These are phyloP conservation scores for Chlorella sp. DNA, from an alignment of 139 green algal species.

Conservation along the genomic window DNA sequence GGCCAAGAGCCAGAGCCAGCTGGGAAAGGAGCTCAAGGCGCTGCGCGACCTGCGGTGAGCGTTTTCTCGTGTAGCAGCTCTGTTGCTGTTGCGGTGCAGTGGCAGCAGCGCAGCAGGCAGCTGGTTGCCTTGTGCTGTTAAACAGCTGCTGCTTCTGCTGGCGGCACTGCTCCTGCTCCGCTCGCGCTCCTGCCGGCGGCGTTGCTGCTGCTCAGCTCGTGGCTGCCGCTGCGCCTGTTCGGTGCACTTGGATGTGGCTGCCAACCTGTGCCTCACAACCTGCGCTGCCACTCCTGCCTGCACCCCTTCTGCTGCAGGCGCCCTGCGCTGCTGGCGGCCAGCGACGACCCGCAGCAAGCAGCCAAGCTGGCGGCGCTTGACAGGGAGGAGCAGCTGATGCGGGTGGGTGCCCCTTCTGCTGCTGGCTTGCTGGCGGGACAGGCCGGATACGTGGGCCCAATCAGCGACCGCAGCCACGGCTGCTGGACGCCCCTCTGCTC, in stretches of 20 bases:
- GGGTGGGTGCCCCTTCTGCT: background rate
- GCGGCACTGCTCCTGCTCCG: background rate
- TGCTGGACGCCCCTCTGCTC: background rate
- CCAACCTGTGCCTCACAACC: too few relatives aligned
- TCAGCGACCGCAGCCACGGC: too few relatives aligned
- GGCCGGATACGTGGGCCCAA: too few relatives aligned
- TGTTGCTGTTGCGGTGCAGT: too few relatives aligned
- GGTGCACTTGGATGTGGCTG: too few relatives aligned
- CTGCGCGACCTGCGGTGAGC: constrained; percentile 23
- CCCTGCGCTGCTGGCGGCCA: background rate
- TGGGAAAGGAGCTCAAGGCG: constrained; percentile 46
- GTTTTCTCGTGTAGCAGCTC: too few relatives aligned
- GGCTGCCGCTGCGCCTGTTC: too few relatives aligned
- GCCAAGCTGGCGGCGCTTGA: constrained; percentile 17
- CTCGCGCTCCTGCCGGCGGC: too few relatives aligned
- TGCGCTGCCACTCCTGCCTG: background rate
- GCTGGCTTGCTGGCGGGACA: too few relatives aligned
- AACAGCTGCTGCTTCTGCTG: background rate
- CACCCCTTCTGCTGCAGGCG: background rate
- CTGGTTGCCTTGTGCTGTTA: background rate
- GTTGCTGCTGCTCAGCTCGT: too few relatives aligned
- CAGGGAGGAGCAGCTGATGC: constrained; percentile 58
- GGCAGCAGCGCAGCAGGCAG: background rate
- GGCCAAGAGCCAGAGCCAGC: constrained; percentile 57
- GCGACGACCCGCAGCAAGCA: constrained; percentile 3